phyloP scores from a whole-genome alignment of 2,329 filamentous ascomycete genomes.

The Lachnellula occidentalis region DNA sequence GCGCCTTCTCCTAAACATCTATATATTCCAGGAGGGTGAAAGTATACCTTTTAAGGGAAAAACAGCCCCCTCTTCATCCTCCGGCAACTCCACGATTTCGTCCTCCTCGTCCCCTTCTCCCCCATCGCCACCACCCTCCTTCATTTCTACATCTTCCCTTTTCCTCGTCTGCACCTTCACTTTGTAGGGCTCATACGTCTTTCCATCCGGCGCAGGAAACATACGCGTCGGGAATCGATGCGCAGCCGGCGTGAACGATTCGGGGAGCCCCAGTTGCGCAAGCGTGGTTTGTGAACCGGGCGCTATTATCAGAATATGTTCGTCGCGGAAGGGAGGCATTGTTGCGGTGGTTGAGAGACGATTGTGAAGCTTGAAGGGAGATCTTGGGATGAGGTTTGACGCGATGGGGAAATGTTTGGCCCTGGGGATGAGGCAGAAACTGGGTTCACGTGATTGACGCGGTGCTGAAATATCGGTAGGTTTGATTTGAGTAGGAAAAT shows the following conservation, averaged over 20 bases:
- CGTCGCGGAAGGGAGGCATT: conserved; percentile 31
- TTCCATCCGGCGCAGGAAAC: conserved; percentile 73
- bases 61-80: conserved; percentile 81
- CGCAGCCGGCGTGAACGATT: conserved; percentile 70
- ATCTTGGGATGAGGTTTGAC: not conserved
- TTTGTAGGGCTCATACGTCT: conserved; percentile 76
- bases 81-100: conserved; percentile 81
- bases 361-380: not conserved
- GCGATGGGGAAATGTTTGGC: not conserved
- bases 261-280: conserved; percentile 31
- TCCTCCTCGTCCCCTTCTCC: conserved; percentile 43
- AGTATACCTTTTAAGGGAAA: conserved; percentile 66
- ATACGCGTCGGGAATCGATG: conserved; percentile 87
- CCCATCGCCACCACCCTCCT: conserved; percentile 25
- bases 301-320: conserved; percentile 38
- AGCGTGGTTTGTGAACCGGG: conserved; percentile 35
- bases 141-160: conserved; percentile 39
- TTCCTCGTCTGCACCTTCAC: conserved; percentile 68
- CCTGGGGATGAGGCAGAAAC: too few species aligned
- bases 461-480: too few species aligned
- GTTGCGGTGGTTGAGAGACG: not conserved
- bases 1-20: not conserved
- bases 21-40: not conserved
- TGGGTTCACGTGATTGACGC: too few species aligned
- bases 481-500: too few species aligned